Conservation (phyloP, 2,329 filamentous ascomycete species). For the Colletotrichum filicis region DNA sequence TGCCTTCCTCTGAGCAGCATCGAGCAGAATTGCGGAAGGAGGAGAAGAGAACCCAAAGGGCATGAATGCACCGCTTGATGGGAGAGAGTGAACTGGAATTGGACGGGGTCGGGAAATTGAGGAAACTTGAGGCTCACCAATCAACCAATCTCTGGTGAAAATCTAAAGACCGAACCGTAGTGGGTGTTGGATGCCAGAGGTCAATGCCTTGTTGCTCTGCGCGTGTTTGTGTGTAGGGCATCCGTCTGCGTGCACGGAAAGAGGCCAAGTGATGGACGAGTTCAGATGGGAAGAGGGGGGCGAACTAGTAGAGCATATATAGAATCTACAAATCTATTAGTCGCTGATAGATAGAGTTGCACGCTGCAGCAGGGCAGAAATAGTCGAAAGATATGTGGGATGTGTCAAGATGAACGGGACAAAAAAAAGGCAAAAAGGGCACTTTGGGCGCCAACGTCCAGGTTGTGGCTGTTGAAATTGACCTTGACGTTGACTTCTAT, state of each 20-base stretch:
- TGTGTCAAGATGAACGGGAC: neutral
- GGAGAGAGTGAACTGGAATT: neutral
- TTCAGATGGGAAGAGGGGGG: slow-evolving; percentile 15
- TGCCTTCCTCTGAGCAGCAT: neutral
- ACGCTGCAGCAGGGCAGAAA: slow-evolving; percentile 3
- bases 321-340: neutral
- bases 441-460: neutral
- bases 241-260: neutral
- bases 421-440: neutral
- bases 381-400: neutral
- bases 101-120: neutral
- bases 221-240: neutral
- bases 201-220: neutral
- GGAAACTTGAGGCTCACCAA: slow-evolving; percentile 27
- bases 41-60: neutral
- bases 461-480: neutral
- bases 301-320: slow-evolving; percentile 24
- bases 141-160: neutral
- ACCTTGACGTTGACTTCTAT: neutral
- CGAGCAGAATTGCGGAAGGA: neutral
- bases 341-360: neutral
- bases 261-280: neutral
- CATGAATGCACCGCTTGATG: neutral
- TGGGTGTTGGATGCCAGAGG: neutral
- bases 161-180: neutral